A percentile compares a stretch with the other conserved stretches of the same genome.
Conservation (phyloP, 495 filamentous ascomycete species). For the Tuber aestivum region DNA sequence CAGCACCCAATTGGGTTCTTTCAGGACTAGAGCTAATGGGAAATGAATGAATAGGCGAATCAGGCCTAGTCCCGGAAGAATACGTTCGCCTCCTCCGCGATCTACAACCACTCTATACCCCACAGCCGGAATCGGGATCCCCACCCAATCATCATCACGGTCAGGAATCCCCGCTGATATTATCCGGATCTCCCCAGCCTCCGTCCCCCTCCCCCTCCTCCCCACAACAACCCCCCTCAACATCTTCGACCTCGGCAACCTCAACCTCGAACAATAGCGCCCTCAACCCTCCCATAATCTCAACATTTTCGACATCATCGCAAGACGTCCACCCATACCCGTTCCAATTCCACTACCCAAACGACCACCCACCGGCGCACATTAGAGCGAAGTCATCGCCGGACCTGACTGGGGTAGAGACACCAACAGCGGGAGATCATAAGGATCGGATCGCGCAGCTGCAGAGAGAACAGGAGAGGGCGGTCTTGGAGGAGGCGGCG, state of each 20-base stretch:
- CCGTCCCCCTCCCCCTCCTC: constrained; percentile 42
- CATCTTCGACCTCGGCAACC: constrained; percentile 20
- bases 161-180: neutral
- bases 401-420: constrained; percentile 23
- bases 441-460: constrained; percentile 30
- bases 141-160: constrained; percentile 5
- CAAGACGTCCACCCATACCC: constrained; percentile 68
- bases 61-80: constrained; percentile 90
- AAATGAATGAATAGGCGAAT: constrained; percentile 47
- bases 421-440: constrained; percentile 23
- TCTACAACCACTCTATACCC: constrained; percentile 62
- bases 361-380: constrained; percentile 33
- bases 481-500: constrained; percentile 25
- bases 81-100: constrained; percentile 91
- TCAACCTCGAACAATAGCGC: constrained; percentile 49
- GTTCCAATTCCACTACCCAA: constrained; percentile 47
- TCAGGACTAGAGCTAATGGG: constrained; percentile 21
- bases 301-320: constrained; percentile 69
- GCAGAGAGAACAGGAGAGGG: constrained; percentile 33
- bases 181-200: constrained; percentile 45
- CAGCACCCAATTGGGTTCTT: neutral
- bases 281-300: constrained; percentile 62
- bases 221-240: neutral
- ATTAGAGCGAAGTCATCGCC: constrained; percentile 25
- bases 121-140: constrained; percentile 16